phyloP scores from a whole-genome alignment of 768 basidiomycete species.

The Coprinopsis marcescibilis region DNA sequence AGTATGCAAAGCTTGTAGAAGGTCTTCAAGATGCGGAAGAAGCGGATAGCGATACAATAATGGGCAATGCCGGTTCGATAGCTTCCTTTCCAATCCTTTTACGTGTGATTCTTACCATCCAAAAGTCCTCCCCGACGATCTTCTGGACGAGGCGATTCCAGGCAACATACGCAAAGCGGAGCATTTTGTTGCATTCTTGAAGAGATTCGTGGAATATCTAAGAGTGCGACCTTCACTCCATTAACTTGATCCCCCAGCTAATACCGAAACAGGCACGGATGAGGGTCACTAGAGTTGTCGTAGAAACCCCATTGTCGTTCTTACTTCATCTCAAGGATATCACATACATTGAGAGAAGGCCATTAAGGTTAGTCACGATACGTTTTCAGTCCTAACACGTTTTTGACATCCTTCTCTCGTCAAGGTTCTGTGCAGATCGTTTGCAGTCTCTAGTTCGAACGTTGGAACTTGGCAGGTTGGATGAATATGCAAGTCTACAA shows the following conservation, averaged over 20 bases:
- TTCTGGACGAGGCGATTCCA: constrained; percentile 91
- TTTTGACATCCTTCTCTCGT: constrained; percentile 1
- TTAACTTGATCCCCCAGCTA: neutral
- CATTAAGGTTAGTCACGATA: constrained; percentile 59
- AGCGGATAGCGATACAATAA: constrained; percentile 71
- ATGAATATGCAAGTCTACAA: constrained; percentile 88
- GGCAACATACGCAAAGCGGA: constrained; percentile 99
- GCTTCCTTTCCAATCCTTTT: neutral
- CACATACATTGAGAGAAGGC: constrained; percentile 93
- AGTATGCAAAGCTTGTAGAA: constrained; percentile 92
- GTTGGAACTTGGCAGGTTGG: constrained; percentile 79
- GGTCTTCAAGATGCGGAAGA: constrained; percentile 76
- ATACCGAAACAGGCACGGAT: constrained; percentile 71
- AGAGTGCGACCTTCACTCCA: constrained; percentile 52
- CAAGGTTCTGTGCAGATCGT: constrained; percentile 93
- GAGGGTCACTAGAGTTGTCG: constrained; percentile 98
- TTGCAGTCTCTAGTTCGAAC: constrained; percentile 92
- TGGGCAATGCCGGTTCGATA: constrained; percentile 81
- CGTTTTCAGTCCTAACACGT: neutral
- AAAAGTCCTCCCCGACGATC: constrained; percentile 87
- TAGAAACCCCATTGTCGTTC: constrained; percentile 95
- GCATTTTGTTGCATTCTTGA: constrained; percentile 97
- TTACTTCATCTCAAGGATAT: constrained; percentile 98
- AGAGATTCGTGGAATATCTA: constrained; percentile 96
- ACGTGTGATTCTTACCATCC: neutral